A percentile compares a stretch with the other conserved stretches of the same genome.
Conservation (phyloP, 1,284 basidiomycete species). For the Cutaneotrichosporon sp. region DNA sequence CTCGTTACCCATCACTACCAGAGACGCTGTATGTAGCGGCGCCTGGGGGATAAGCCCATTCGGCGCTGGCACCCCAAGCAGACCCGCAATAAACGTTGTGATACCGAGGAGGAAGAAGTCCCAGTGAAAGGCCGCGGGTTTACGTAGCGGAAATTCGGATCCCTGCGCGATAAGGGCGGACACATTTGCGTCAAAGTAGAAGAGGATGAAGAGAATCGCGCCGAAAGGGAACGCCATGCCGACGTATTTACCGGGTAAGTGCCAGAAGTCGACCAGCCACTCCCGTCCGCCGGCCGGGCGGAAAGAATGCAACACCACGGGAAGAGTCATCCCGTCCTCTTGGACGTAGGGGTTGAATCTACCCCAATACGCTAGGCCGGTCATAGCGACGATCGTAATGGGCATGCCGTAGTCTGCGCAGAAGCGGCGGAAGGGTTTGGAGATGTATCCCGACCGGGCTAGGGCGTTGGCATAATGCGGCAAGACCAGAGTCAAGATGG, state of each 20-base stretch:
- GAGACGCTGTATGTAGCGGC: constrained; percentile 85
- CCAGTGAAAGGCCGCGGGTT: constrained; percentile 92
- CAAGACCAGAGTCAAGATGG: constrained; percentile 69
- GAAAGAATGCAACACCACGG: constrained; percentile 65
- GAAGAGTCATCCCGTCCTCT: constrained; percentile 66
- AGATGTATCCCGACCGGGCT: constrained; percentile 65
- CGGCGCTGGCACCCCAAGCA: constrained; percentile 87
- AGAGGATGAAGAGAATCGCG: constrained; percentile 55
- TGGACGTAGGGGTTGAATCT: constrained; percentile 60
- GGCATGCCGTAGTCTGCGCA: constrained; percentile 87
- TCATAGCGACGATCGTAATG: constrained; percentile 69
- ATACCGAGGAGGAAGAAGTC: constrained; percentile 77
- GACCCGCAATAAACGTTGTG: constrained; percentile 85
- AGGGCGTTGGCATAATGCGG: constrained; percentile 71
- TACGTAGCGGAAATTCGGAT: constrained; percentile 81
- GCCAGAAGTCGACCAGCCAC: constrained; percentile 92
- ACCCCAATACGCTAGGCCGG: constrained; percentile 81
- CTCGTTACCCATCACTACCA: constrained; percentile 70
- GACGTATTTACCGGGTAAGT: constrained; percentile 84
- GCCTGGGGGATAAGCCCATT: constrained; percentile 94
- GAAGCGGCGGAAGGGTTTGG: constrained; percentile 70
- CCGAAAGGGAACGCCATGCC: constrained; percentile 64
- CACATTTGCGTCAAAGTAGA: constrained; percentile 56
- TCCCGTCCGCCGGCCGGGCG: constrained; percentile 68
- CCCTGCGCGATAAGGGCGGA: constrained; percentile 86